Conservation (phyloP, 2,329 filamentous ascomycete genomes). For the Exophiala viscosa region DNA sequence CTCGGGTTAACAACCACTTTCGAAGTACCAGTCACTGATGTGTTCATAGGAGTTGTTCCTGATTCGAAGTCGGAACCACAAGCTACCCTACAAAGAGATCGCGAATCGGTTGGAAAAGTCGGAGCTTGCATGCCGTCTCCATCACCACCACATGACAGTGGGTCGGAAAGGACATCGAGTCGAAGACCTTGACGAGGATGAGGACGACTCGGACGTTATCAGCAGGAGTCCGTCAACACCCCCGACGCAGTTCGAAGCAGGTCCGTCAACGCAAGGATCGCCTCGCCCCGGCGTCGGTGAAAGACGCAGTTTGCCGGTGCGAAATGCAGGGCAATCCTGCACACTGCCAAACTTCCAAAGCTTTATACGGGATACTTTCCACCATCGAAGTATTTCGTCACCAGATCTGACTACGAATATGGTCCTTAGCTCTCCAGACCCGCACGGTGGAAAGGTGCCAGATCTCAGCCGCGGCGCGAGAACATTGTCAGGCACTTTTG, state of each 20-base stretch:
- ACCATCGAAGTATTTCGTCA: conserved; percentile 17
- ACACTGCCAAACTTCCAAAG: conserved; percentile 19
- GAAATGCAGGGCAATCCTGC: neutral
- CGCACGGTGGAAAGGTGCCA: too few relatives aligned
- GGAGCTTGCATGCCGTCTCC: conserved; percentile 78
- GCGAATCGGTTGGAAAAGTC: conserved; percentile 82
- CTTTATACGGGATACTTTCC: conserved; percentile 19
- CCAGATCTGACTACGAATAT: neutral
- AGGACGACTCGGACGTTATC: conserved; percentile 14
- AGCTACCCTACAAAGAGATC: conserved; percentile 90
- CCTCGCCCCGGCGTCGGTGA: neutral
- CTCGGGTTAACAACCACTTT: conserved; percentile 33
- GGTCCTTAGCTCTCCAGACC: too few relatives aligned
- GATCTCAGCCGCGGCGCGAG: too few relatives aligned
- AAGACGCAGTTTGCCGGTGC: neutral
- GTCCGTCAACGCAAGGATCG: neutral
- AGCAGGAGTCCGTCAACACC: conserved; percentile 4
- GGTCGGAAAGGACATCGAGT: conserved; percentile 23
- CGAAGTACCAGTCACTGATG: conserved; percentile 1
- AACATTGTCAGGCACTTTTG: too few relatives aligned
- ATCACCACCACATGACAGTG: conserved; percentile 81
- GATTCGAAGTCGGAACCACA: conserved; percentile 76
- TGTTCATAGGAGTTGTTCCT: conserved; percentile 69
- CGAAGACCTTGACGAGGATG: conserved; percentile 17
- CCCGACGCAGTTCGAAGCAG: neutral